Percentiles rank a stretch among this genome's conserved stretches.
Conservation (phyloP, 176 grass and related monocot genomes). For the Aegilops sharonensis region DNA sequence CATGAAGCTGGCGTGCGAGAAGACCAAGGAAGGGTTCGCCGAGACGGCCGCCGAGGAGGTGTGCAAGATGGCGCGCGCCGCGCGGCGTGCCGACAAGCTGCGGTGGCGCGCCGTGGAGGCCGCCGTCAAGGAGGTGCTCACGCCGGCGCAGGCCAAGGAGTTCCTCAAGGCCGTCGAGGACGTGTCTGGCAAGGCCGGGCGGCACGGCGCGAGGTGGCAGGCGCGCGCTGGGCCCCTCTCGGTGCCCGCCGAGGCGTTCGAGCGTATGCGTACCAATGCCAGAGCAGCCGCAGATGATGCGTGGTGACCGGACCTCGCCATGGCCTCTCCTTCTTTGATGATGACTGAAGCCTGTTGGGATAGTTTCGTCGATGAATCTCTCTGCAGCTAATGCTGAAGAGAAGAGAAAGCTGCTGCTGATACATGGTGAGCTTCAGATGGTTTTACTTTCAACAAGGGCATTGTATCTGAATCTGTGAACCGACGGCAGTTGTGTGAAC, state of each 20-base stretch:
- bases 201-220: slow-evolving; percentile 38
- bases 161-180: slow-evolving; percentile 47
- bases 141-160: slow-evolving; percentile 50
- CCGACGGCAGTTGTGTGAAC: not conserved
- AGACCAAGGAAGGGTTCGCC: slow-evolving; percentile 42
- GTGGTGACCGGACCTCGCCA: slow-evolving; percentile 27
- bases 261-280: slow-evolving; percentile 45
- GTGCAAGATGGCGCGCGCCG: slow-evolving; percentile 54
- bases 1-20: slow-evolving; percentile 46
- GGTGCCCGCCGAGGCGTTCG: slow-evolving; percentile 40
- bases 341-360: not conserved
- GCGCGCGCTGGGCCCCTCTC: slow-evolving; percentile 31
- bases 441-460: not conserved
- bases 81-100: slow-evolving; percentile 50
- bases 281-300: slow-evolving; percentile 41
- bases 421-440: slow-evolving; percentile 10
- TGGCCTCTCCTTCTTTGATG: not conserved
- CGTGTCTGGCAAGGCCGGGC: slow-evolving; percentile 22
- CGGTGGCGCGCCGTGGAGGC: slow-evolving; percentile 58
- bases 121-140: slow-evolving; percentile 43
- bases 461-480: not conserved
- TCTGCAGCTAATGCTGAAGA: not conserved
- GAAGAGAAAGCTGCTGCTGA: not conserved
- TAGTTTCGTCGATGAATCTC: not conserved
- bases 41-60: slow-evolving; percentile 44